These are phyloP conservation scores for Musa beccarii DNA, from an alignment of 176 grass and related monocot genomes.

Conservation along the genomic window DNA sequence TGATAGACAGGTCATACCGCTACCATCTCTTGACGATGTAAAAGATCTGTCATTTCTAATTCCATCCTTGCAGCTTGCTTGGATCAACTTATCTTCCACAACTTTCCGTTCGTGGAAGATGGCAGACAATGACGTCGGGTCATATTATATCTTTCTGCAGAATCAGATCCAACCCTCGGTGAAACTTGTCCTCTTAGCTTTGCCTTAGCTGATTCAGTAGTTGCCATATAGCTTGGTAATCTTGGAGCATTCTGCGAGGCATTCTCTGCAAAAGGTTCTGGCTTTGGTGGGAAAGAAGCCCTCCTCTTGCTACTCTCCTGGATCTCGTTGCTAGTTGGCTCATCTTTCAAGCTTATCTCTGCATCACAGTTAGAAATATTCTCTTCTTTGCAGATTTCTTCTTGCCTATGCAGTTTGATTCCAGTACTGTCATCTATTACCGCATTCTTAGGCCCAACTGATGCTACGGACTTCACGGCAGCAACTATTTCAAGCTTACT, in stretches of 20 bases:
- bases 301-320: constrained; percentile 1
- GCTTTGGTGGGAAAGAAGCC: background rate
- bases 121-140: constrained; percentile 70
- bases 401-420: background rate
- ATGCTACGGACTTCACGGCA: background rate
- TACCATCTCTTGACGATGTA: constrained; percentile 60
- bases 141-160: constrained; percentile 43
- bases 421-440: background rate
- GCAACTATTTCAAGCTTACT: background rate
- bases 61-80: constrained; percentile 45
- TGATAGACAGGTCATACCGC: constrained; percentile 38
- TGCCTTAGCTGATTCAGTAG: constrained; percentile 64
- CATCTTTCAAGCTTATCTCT: background rate
- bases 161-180: constrained; percentile 48
- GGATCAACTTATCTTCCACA: constrained; percentile 41
- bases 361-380: no score
- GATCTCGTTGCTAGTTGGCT: background rate
- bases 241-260: background rate
- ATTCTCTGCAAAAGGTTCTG: constrained; percentile 5
- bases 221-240: constrained; percentile 20
- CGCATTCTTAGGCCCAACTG: background rate
- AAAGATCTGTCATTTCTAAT: constrained; percentile 61
- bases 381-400: background rate
- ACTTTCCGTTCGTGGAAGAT: constrained; percentile 46
- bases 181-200: constrained; percentile 71